A percentile compares a stretch with the other conserved stretches of the same genome.
Evolutionary conservation across 2,329 filamentous ascomycete genomes (phyloP).

Genomic region (Ustilaginoidea virens): DNA sequence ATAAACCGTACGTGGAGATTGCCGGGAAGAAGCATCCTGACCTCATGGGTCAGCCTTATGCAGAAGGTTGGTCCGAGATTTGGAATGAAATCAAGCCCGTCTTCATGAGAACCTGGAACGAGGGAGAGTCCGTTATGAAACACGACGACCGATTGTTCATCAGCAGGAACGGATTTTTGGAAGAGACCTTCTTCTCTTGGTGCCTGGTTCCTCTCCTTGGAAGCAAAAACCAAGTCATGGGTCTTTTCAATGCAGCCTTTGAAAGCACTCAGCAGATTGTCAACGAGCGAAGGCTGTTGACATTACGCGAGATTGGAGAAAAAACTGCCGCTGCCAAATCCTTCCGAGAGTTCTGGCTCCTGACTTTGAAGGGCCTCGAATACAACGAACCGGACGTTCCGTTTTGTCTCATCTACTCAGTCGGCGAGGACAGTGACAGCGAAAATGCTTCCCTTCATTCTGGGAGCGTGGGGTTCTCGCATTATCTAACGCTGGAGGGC

Average conservation of each 20-base stretch:
- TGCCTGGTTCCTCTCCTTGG: conserved; percentile 64
- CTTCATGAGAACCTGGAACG: conserved; percentile 48
- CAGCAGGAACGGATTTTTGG: conserved; percentile 48
- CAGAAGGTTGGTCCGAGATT: conserved; percentile 52
- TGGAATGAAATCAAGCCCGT: conserved; percentile 55
- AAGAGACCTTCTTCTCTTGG: conserved; percentile 74
- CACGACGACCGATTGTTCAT: conserved; percentile 66
- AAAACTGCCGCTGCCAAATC: conserved; percentile 55
- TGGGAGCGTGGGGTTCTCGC: conserved; percentile 42
- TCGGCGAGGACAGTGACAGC: conserved; percentile 23
- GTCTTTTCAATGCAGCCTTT: conserved; percentile 64
- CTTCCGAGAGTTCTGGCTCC: conserved; percentile 55
- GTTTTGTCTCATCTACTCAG: conserved; percentile 34
- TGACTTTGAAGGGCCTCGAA: conserved; percentile 51
- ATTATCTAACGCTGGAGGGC: conserved; percentile 36
- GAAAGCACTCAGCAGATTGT: conserved; percentile 67
- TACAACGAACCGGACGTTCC: conserved; percentile 50
- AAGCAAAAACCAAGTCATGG: conserved; percentile 55
- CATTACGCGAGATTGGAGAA: conserved; percentile 60
- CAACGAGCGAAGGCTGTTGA: conserved; percentile 63
- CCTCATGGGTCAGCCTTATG: conserved; percentile 44
- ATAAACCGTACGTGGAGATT: conserved; percentile 47
- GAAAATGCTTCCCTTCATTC: conserved; percentile 43
- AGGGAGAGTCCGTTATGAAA: conserved; percentile 67
- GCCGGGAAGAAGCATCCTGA: conserved; percentile 49